Evolutionary conservation across 108 stramenopile species (phyloP).

Genomic region (Cyclotella distinguenda): DNA sequence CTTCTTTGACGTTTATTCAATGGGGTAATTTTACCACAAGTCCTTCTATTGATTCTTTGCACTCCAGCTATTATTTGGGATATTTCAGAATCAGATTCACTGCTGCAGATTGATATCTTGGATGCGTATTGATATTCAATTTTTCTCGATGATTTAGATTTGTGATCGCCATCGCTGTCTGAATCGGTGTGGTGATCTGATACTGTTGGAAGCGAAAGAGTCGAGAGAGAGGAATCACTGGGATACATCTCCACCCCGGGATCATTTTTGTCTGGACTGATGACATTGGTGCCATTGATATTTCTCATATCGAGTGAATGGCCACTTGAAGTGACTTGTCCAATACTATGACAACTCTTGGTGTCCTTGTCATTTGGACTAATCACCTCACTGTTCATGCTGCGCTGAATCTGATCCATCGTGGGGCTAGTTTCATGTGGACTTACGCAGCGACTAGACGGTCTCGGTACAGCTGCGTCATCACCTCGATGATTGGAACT

Average conservation of each 20-base stretch:
- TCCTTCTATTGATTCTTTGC: constrained; percentile 35
- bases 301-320: background rate
- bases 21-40: constrained; percentile 36
- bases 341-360: background rate
- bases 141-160: background rate
- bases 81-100: constrained; percentile 17
- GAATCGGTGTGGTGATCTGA: constrained; percentile 25
- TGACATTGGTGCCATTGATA: background rate
- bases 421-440: constrained; percentile 2
- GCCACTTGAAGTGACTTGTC: background rate
- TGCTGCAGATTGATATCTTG: constrained; percentile 1
- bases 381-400: background rate
- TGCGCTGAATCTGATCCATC: background rate
- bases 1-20: constrained; percentile 51
- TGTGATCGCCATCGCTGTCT: constrained; percentile 17
- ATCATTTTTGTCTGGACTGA: constrained; percentile 35
- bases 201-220: constrained; percentile 27
- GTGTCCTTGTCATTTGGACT: background rate
- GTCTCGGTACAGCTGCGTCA: too few species aligned
- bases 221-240: constrained; percentile 36
- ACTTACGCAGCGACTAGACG: background rate
- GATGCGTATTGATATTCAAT: background rate
- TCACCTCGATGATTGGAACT: background rate
- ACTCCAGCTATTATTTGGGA: constrained; percentile 42
- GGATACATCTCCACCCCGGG: constrained; percentile 40